Evolutionary conservation across 441 rosid genomes (phyloP).

Genomic region (Pelargonium australe): DNA sequence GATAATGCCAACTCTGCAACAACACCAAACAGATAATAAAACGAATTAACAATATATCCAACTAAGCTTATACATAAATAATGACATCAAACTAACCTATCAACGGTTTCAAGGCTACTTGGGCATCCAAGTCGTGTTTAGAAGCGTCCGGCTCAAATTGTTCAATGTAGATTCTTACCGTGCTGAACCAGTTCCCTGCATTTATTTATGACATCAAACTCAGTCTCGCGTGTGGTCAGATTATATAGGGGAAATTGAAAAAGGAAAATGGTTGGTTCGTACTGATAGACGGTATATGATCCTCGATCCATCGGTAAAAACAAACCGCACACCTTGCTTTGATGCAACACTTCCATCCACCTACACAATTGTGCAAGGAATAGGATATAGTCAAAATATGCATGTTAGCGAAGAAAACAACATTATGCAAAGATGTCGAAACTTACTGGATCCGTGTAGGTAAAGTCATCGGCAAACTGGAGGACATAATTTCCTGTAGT

Average conservation of each 20-base stretch:
- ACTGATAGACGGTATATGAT: constrained; percentile 10
- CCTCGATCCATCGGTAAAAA: constrained; percentile 7
- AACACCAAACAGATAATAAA: constrained; percentile 1
- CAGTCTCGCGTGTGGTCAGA: background rate
- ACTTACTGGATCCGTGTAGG: constrained; percentile 91
- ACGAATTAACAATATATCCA: no score
- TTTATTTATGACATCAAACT: background rate
- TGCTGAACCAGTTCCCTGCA: constrained; percentile 95
- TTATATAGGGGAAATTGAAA: background rate
- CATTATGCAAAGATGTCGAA: constrained; percentile 11
- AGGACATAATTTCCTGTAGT: constrained; percentile 60
- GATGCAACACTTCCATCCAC: constrained; percentile 13
- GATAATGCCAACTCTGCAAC: constrained; percentile 75
- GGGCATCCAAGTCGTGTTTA: constrained; percentile 86
- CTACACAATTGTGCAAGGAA: background rate
- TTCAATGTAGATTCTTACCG: constrained; percentile 73
- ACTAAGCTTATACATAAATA: background rate
- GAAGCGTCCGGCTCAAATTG: constrained; percentile 76
- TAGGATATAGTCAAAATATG: no score
- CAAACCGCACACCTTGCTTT: constrained; percentile 5
- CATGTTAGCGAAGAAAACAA: constrained; percentile 5
- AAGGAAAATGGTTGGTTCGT: background rate
- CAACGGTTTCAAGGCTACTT: constrained; percentile 67
- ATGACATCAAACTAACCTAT: constrained; percentile 46
- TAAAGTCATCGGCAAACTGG: constrained; percentile 80